Percentiles rank a stretch among this genome's conserved stretches.
phyloP scores from a whole-genome alignment of 441 rosid genomes.

The Kokia cookei region DNA sequence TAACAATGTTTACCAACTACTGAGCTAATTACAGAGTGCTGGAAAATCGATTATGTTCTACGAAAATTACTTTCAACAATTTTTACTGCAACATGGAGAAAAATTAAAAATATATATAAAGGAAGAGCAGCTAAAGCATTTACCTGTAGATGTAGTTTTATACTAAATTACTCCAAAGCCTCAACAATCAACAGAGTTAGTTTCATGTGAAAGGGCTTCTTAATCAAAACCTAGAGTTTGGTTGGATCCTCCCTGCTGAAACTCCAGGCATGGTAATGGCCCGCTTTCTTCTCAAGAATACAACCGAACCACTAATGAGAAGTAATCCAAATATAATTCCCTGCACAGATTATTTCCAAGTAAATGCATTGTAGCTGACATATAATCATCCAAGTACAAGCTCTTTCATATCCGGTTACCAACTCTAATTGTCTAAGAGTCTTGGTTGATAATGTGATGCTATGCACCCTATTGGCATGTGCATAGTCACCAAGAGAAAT shows the following conservation, averaged over 20 bases:
- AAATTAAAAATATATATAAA: background rate
- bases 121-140: background rate
- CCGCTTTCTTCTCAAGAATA: conserved; percentile 60
- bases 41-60: background rate
- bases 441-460: background rate
- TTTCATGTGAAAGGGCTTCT: background rate
- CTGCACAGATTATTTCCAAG: conserved; percentile 28
- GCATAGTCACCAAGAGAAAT: background rate
- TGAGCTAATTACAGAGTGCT: background rate
- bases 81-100: background rate
- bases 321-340: conserved; percentile 45
- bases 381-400: background rate
- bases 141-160: background rate
- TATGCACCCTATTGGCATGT: background rate
- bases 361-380: background rate
- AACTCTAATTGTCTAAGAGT: background rate
- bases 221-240: conserved; percentile 54
- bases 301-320: conserved; percentile 45
- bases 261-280: conserved; percentile 48
- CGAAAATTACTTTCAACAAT: background rate
- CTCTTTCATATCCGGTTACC: background rate
- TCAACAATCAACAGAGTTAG: background rate
- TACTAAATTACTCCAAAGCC: background rate
- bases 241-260: conserved; percentile 52
- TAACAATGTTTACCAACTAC: background rate